Percentiles rank a stretch among this genome's conserved stretches.
These are phyloP conservation scores for Eustoma russellianum DNA, from an alignment of 257 asterid genomes.

Conservation along the genomic window DNA sequence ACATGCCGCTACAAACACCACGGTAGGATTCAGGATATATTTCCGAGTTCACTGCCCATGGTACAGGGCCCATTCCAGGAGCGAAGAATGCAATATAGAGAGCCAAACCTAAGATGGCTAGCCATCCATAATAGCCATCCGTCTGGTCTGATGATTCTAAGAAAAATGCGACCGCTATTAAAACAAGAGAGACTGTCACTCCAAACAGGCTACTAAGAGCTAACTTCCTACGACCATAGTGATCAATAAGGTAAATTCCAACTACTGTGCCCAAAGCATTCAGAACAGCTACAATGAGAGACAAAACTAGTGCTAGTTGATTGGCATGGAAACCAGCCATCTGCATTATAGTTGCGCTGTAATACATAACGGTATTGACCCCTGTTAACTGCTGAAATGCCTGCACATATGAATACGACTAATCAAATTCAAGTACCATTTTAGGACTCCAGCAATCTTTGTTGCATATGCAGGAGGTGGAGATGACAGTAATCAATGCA, in stretches of 20 bases:
- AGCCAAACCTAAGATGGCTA: conserved; percentile 65
- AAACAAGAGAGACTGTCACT: conserved; percentile 58
- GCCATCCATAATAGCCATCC: conserved; percentile 53
- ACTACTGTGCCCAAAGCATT: conserved; percentile 72
- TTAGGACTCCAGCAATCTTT: too few species aligned
- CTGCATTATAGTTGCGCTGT: conserved; percentile 89
- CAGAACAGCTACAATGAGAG: conserved; percentile 62
- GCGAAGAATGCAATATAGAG: conserved; percentile 71
- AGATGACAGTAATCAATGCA: too few species aligned
- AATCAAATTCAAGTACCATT: too few species aligned
- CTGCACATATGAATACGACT: conserved; percentile 27
- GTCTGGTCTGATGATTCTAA: conserved; percentile 27
- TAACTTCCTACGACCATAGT: conserved; percentile 61
- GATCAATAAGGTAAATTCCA: conserved; percentile 83
- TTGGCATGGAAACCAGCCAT: conserved; percentile 93
- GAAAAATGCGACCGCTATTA: conserved; percentile 51
- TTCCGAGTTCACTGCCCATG: conserved; percentile 93
- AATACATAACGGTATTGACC: conserved; percentile 86
- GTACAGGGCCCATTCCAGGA: conserved; percentile 96
- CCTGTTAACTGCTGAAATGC: conserved; percentile 95
- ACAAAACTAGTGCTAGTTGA: conserved; percentile 71
- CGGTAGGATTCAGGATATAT: conserved; percentile 77
- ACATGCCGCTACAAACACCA: conserved; percentile 90
- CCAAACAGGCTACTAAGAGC: conserved; percentile 74
- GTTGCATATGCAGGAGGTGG: too few species aligned